Base-by-base conservation (phyloP, 306 rosid genomes). In the Mucuna pruriens region DNA sequence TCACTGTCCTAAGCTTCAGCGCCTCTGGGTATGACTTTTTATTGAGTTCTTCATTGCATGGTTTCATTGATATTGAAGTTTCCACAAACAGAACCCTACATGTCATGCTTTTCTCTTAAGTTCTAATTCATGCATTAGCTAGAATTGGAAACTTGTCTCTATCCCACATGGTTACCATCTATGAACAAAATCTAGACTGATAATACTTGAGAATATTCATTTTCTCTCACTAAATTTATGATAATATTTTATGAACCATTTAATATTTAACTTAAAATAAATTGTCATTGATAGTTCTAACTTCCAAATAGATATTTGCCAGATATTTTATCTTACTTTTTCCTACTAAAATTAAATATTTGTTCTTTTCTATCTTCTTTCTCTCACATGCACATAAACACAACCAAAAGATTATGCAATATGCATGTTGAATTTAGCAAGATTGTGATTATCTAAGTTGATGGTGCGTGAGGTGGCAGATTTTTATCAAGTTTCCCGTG, bases 1-100 rank as follows among this genome's bases (percentile, higher is more conserved):
- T 76, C 90, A 89, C 75, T 91, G 98, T 39, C 90, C 92, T 34
- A 78, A 31, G 62, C 90, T 94, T 77, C 90, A 36, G 76, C 89
- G 97, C 70, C 89, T 91, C 46, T 94, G 98, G 97, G 97, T 94
- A 91, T 4, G 83, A 2, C 60, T 48, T 75, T 58, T 29, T 13
- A 40, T 70, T 76, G 26, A n/a, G 33, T 22, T 57, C 40, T 76
- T 84, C 66, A 31, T 54, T 22, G 3, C 77, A 69, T 46, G 17
- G 69, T 70, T 52, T 82, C 33, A 42, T 71, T 72, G 58, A 38
- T 57, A 8, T 38, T 13, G 33, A 17, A 42, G 7, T 80, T 88
- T 82, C 23, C 44, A 71, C 79, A 10, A 22, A 22, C 22, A 39
- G 36, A 54, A 63, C 26, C 19, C 46, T 42, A 20, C n/a, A 57